These are phyloP conservation scores for Effrenium voratum DNA, from an alignment of 73 alveolate genomes.

Conservation along the genomic window DNA sequence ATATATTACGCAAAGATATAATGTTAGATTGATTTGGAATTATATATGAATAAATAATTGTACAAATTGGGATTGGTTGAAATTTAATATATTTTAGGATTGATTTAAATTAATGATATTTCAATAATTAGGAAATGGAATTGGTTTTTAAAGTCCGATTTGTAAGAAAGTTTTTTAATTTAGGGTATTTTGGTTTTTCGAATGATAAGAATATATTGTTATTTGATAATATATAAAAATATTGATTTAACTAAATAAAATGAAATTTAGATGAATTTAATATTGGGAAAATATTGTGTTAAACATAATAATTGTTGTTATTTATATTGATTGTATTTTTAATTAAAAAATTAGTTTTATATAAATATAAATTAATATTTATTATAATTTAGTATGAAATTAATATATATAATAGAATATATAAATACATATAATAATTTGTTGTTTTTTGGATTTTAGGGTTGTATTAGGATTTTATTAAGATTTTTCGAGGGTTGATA, in stretches of 20 bases:
- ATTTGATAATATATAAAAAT: background rate
- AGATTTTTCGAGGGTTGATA: no score
- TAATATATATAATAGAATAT: no score
- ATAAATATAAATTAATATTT: background rate
- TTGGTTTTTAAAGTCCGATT: background rate
- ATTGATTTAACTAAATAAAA: background rate
- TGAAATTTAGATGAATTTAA: background rate
- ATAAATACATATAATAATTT: no score
- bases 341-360: background rate
- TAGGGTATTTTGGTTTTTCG: background rate
- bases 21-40: background rate
- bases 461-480: no score
- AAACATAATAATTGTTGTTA: background rate
- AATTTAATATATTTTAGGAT: background rate
- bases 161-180: background rate
- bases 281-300: background rate
- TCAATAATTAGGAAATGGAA: background rate
- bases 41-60: background rate
- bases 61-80: background rate
- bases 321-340: background rate
- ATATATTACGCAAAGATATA: background rate
- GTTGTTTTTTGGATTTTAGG: no score
- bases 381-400: background rate
- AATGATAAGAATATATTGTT: background rate
- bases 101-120: background rate